These are phyloP conservation scores for Psilocybe cyanescens DNA, from an alignment of 768 basidiomycete genomes.

Conservation along the genomic window DNA sequence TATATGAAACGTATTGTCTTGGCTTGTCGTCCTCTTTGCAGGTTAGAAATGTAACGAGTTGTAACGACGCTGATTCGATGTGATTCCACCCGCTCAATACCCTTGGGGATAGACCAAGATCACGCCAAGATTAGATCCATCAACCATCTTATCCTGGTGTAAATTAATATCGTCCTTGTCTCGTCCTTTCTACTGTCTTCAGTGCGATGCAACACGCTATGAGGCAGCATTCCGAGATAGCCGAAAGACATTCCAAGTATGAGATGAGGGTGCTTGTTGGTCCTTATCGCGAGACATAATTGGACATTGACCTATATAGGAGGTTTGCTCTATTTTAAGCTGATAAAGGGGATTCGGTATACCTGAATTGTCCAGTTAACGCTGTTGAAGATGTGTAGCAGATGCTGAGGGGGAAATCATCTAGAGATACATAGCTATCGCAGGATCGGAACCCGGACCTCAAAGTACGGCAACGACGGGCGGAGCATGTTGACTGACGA, in stretches of 20 bases:
- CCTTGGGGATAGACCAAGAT: neutral
- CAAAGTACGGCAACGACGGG: constrained; percentile 4
- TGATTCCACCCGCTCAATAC: neutral
- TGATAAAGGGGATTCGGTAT: neutral
- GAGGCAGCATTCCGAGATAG: neutral
- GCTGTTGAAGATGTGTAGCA: neutral
- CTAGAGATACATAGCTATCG: neutral
- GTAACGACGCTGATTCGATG: neutral
- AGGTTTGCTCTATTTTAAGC: constrained; percentile 4
- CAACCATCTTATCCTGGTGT: neutral
- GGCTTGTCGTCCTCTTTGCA: too few species aligned
- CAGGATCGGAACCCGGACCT: neutral
- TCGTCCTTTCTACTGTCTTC: neutral
- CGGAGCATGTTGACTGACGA: constrained; percentile 13
- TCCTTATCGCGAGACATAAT: constrained; percentile 2
- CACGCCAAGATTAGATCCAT: neutral
- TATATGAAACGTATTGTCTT: too few species aligned
- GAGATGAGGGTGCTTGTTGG: constrained; percentile 14
- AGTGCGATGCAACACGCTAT: neutral
- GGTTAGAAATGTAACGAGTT: too few species aligned
- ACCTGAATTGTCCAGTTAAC: neutral
- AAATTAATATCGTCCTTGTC: neutral
- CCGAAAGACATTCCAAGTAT: neutral
- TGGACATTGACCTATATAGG: neutral
- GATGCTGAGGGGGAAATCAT: neutral